Evolutionary conservation across 2,329 filamentous ascomycete genomes (phyloP).

Genomic region (Cylindrodendrum hubeiense): DNA sequence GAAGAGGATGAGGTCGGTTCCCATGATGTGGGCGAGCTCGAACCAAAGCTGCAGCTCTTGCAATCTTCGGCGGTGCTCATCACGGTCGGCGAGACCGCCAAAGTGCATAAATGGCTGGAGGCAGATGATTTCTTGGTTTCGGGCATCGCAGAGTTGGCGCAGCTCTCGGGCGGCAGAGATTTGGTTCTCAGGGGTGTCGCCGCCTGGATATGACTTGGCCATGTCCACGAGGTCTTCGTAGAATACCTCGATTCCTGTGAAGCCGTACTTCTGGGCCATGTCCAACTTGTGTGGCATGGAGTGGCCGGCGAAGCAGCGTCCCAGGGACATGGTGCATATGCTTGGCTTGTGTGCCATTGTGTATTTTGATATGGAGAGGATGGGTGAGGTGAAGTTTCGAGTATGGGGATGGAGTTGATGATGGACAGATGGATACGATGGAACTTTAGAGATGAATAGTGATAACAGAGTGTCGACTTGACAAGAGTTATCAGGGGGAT

Average conservation of each 20-base stretch:
- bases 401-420: not conserved
- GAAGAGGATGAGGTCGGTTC: constrained; percentile 80
- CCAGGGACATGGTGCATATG: constrained; percentile 83
- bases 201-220: constrained; percentile 59
- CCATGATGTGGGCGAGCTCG: constrained; percentile 70
- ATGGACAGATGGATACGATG: not conserved
- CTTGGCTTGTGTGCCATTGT: constrained; percentile 70
- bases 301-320: constrained; percentile 77
- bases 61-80: constrained; percentile 67
- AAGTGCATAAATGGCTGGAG: constrained; percentile 85
- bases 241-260: constrained; percentile 81
- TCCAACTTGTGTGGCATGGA: constrained; percentile 75
- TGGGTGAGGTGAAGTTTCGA: not conserved
- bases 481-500: constrained; percentile 3
- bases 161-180: constrained; percentile 70
- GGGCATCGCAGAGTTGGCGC: constrained; percentile 66
- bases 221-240: constrained; percentile 79
- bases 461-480: not conserved
- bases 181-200: constrained; percentile 56
- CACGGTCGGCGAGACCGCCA: constrained; percentile 77
- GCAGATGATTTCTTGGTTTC: constrained; percentile 69
- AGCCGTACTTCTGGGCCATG: constrained; percentile 73
- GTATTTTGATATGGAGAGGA: constrained; percentile 3
- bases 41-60: constrained; percentile 79
- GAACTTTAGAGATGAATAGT: not conserved